A percentile compares a stretch with the other conserved stretches of the same genome.
Conservation (phyloP, 1,284 basidiomycete genomes). For the Microbotryum violaceum region DNA sequence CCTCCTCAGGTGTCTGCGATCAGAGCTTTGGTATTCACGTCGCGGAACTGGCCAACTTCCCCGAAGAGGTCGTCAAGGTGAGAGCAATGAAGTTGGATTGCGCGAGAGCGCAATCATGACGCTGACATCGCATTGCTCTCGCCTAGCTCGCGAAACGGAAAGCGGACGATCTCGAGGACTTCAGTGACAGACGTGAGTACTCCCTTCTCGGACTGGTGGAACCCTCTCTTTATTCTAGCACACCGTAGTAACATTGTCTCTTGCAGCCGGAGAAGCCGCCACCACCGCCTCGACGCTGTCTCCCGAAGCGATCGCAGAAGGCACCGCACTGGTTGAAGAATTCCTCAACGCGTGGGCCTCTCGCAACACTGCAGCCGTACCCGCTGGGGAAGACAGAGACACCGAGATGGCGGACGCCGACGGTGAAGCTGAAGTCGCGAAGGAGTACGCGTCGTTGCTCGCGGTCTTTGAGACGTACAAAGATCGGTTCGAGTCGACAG, state of each 20-base stretch:
- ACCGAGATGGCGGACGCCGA: conserved; percentile 14
- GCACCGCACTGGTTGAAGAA: conserved; percentile 70
- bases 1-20: conserved; percentile 51
- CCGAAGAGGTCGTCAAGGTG: conserved; percentile 83
- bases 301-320: conserved; percentile 46
- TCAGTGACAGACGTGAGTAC: conserved; percentile 39
- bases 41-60: conserved; percentile 92
- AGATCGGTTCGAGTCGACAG: conserved; percentile 61
- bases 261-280: conserved; percentile 49
- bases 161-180: conserved; percentile 93
- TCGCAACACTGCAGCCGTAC: conserved; percentile 18
- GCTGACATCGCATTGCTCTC: background rate
- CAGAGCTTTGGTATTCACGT: conserved; percentile 99
- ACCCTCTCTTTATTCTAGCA: background rate
- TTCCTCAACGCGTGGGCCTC: conserved; percentile 67
- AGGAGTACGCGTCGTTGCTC: conserved; percentile 56
- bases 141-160: conserved; percentile 81
- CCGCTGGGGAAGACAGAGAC: conserved; percentile 7
- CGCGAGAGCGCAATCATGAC: too few species aligned
- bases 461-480: conserved; percentile 59
- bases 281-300: conserved; percentile 41
- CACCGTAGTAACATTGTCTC: conserved; percentile 2
- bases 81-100: conserved; percentile 19
- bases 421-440: conserved; percentile 45
- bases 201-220: too few species aligned